phyloP scores from a whole-genome alignment of 192 early-diverging fungal species.

The Polychytrium aggregatum region DNA sequence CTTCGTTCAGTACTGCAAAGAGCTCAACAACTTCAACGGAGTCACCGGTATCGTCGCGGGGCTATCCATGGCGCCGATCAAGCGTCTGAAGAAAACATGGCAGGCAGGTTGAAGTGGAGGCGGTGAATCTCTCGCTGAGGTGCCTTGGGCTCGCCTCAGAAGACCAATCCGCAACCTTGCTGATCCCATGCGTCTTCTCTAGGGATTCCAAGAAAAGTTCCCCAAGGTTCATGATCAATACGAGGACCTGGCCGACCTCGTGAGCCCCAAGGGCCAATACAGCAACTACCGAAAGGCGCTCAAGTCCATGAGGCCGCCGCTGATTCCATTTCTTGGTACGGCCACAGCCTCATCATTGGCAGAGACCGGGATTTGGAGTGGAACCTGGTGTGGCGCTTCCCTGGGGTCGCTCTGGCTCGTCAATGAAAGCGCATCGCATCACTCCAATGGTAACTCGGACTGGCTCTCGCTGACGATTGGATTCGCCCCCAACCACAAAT shows the following conservation, averaged over 20 bases:
- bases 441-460: too few species aligned
- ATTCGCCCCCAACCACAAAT: too few species aligned
- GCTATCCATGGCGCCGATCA: slow-evolving; percentile 38
- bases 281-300: slow-evolving; percentile 42
- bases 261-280: slow-evolving; percentile 45
- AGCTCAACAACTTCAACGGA: slow-evolving; percentile 47
- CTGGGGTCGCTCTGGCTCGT: too few species aligned
- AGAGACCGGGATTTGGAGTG: too few species aligned
- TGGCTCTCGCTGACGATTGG: too few species aligned
- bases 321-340: slow-evolving; percentile 42
- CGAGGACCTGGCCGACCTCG: slow-evolving; percentile 20
- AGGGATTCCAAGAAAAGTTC: slow-evolving; percentile 26
- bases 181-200: not conserved
- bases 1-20: slow-evolving; percentile 32
- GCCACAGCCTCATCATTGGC: too few species aligned
- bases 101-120: slow-evolving; percentile 11
- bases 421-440: too few species aligned
- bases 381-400: too few species aligned
- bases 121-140: too few species aligned
- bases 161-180: not conserved
- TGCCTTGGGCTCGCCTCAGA: not conserved
- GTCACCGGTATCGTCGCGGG: slow-evolving; percentile 42
- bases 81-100: slow-evolving; percentile 47
- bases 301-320: slow-evolving; percentile 33
- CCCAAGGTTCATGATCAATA: slow-evolving; percentile 28